phyloP scores from a whole-genome alignment of 169 alveolate species.

The Plasmodium cynomolgi region DNA sequence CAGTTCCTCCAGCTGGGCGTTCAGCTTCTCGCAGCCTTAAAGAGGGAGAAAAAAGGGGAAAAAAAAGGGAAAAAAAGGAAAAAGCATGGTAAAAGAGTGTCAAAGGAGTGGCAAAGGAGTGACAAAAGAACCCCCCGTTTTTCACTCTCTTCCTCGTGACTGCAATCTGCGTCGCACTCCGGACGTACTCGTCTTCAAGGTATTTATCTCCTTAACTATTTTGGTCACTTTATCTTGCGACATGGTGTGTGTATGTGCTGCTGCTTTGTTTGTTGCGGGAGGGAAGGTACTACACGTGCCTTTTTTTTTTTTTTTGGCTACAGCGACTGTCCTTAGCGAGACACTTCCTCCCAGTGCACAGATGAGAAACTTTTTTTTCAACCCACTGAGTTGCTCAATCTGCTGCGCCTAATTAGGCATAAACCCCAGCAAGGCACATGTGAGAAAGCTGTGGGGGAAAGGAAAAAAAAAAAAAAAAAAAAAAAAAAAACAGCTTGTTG shows the following conservation, averaged over 20 bases:
- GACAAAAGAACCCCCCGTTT: not conserved
- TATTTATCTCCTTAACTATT: conserved; percentile 49
- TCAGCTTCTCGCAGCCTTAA: conserved; percentile 64
- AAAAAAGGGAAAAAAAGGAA: not conserved
- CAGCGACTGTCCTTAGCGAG: not conserved
- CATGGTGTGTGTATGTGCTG: conserved; percentile 8
- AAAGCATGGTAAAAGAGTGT: not conserved
- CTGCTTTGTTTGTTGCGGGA: not conserved
- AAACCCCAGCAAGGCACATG: not conserved
- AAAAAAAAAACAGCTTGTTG: not conserved
- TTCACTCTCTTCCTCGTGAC: not conserved
- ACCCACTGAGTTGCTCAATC: not conserved
- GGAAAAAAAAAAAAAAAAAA: not conserved
- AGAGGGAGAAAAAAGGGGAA: not conserved
- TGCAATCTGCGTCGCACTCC: not conserved
- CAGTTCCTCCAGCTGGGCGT: conserved; percentile 61
- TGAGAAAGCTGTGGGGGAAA: not conserved
- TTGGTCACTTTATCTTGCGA: conserved; percentile 59
- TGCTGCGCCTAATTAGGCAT: not conserved
- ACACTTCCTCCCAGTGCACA: not conserved
- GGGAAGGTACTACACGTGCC: not conserved
- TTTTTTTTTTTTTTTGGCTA: not conserved
- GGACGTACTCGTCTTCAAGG: conserved; percentile 46
- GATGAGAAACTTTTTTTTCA: not conserved
- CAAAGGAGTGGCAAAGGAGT: not conserved